Percentiles rank a stretch among this genome's conserved stretches.
Evolutionary conservation across 2,329 filamentous ascomycete genomes (phyloP).

Genomic region (Cryphonectria parasitica): DNA sequence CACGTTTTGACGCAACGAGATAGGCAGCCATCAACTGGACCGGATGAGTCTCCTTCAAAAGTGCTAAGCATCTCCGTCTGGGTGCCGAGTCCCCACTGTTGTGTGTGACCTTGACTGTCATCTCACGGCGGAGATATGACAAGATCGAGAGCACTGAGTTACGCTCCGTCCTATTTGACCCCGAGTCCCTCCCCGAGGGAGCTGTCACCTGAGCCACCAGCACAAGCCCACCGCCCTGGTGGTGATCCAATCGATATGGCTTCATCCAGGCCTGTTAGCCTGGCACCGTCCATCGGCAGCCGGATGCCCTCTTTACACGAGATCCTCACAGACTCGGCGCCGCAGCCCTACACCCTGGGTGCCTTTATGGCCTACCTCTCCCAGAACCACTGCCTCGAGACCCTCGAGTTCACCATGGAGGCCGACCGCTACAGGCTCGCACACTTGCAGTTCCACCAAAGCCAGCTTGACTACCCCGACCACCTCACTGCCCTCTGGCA

Average conservation of each 20-base stretch:
- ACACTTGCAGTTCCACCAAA: slow-evolving; percentile 48
- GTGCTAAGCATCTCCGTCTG: slow-evolving; percentile 31
- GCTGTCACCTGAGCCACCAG: slow-evolving; percentile 48
- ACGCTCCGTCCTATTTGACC: slow-evolving; percentile 49
- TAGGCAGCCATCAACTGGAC: not conserved
- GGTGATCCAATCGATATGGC: slow-evolving; percentile 49
- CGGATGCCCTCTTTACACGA: slow-evolving; percentile 75
- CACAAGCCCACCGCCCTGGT: slow-evolving; percentile 48
- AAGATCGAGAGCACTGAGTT: slow-evolving; percentile 49
- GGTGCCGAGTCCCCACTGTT: slow-evolving; percentile 29
- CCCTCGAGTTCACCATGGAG: slow-evolving; percentile 94
- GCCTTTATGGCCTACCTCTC: slow-evolving; percentile 97
- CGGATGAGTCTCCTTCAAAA: slow-evolving; percentile 16
- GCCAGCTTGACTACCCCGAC: slow-evolving; percentile 54
- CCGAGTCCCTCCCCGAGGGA: slow-evolving; percentile 47
- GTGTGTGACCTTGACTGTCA: slow-evolving; percentile 28
- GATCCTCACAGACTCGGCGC: slow-evolving; percentile 83
- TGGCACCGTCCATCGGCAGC: slow-evolving; percentile 45
- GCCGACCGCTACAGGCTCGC: slow-evolving; percentile 78
- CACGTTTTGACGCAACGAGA: not conserved
- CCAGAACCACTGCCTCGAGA: slow-evolving; percentile 96
- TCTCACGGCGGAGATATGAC: slow-evolving; percentile 44
- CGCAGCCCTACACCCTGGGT: slow-evolving; percentile 85
- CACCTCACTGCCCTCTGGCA: slow-evolving; percentile 84
- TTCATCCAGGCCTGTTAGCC: slow-evolving; percentile 54